These are phyloP conservation scores for Rhodamnia argentea DNA, from an alignment of 345 rosid genomes.

Conservation along the genomic window DNA sequence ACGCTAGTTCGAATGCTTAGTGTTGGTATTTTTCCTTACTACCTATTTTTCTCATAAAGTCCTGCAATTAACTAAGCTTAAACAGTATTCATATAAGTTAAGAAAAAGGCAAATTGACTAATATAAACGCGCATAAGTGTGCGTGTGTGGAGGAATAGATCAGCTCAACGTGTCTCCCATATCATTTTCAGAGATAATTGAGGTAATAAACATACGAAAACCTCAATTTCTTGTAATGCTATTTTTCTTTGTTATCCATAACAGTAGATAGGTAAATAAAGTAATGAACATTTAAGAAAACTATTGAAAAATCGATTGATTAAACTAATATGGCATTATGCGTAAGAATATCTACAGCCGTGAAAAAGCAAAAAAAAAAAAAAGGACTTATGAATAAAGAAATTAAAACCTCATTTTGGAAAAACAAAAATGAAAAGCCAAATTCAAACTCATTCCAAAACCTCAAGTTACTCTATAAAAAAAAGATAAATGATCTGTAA, in stretches of 20 bases:
- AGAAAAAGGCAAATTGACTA: background rate
- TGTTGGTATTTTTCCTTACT: background rate
- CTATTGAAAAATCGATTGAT: too few relatives aligned
- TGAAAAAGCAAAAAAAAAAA: too few relatives aligned
- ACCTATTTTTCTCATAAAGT: background rate
- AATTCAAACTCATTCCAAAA: background rate
- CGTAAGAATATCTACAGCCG: too few relatives aligned
- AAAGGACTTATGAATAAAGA: background rate
- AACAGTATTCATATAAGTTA: background rate
- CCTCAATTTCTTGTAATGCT: background rate
- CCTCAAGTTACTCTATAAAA: background rate
- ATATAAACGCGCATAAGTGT: background rate
- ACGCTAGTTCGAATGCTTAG: background rate
- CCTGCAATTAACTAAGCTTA: fast-evolving
- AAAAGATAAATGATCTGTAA: fast-evolving
- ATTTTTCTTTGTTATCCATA: background rate
- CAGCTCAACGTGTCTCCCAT: background rate
- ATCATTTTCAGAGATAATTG: background rate
- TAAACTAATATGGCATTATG: too few relatives aligned
- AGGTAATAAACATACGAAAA: background rate
- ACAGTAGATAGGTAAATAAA: background rate
- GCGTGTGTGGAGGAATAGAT: background rate
- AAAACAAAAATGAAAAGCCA: background rate
- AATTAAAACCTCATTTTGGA: background rate
- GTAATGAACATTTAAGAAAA: too few relatives aligned